Base-by-base conservation (phyloP, 495 filamentous ascomycete species). In the Rhypophila decipiens region DNA sequence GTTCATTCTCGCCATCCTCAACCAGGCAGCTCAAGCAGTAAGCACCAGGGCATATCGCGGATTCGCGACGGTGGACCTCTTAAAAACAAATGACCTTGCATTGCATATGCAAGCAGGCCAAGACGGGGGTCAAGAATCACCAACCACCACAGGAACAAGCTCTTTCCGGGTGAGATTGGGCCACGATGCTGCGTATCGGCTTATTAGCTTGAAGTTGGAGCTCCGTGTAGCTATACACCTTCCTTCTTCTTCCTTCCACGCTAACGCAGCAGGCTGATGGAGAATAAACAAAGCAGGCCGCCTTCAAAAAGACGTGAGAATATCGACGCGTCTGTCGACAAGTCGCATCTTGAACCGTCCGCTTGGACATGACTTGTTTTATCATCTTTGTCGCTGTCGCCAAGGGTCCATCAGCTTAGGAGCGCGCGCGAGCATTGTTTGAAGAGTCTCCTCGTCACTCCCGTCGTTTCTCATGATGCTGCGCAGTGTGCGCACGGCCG, bases 91-190 rank as follows among this genome's bases (percentile, higher is more conserved):
- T 15, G 17, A 17, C 10, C 10, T 9, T 18, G 36, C 42, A 34
- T 34, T 44, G 42, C 42, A 44, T 44, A 44, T 44, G 42, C 42
- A 44, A 29, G 12, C 27, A 44, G 42, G 12, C 27, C 27, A 29
- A 44, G 24, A 24, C 15, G 27, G 42, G 13, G 19, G 13, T 10
- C 37, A 39, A 10, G 11, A 35, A 11, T 20, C n/a, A 22, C 39
- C 18, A 41, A 24, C 39, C 42, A 44, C 12, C 42, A 44, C 15
- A 21, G 42, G 20, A 13, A 18, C n/a, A 19, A 44, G 42, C 42
- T 44, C 24, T 22, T 31, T 7, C 13, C 4, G 22, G 15, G 15
- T 33, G 24, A 31, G 27, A 15, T 34, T 44, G 24, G 42, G 15
- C n/a, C 21, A 5, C 4, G 12, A 18, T 5, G 9, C 3, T 33